Evolutionary conservation across 2,329 filamentous ascomycete species (phyloP), one percentile per base, ranked within the genome.

Genomic region (Fusarium sulawesiense): DNA sequence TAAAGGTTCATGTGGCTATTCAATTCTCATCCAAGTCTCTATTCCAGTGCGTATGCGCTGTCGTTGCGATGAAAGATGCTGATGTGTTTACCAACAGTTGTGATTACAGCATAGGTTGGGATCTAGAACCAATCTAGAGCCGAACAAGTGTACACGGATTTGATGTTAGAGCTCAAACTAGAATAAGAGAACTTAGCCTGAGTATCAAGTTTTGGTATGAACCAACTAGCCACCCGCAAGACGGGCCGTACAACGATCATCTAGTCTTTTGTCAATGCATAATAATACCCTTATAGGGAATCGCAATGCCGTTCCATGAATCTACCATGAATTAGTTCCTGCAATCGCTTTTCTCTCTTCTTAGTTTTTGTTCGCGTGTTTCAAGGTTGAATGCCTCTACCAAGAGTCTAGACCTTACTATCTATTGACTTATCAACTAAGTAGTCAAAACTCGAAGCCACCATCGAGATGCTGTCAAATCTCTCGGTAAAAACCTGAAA

Each of bases 141-240:
- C 12, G 25, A 25, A 47, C 6, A 13, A 27, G 23, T 6, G 12
- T 20, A 4, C 14, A 20, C 11, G 20, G 13, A 16, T 18, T 8
- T 51, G 6, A 5, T n/a, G 10, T 12, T 10, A 23, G 10, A 7
- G 18, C 13, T 3, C 20, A n/a, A 34, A 27, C 13, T 27, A 53
- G 32, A 53, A 25, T 8, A 7, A 41, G 18, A 7, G n/a, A 27
- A 21, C 10, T 18, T 20, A 25, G 23, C 18, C 18, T 16, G 23
- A 27, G 5, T 8, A 13, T 14, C 10, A 11, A n/a, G 21, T 29
- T 5, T n/a, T 53, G 32, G 23, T 42, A 27, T 42, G n/a, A 53
- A 53, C 34, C 23, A 53, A 53, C 32, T 53, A 42, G 49, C 49
- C 49, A 53, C 23, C 49, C 49, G 49, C 27, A 14, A 53, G 12